Evolutionary conservation across 2,329 filamentous ascomycete genomes (phyloP), one percentile per base, ranked within the genome.

Genomic region (Diaporthe vaccinii): DNA sequence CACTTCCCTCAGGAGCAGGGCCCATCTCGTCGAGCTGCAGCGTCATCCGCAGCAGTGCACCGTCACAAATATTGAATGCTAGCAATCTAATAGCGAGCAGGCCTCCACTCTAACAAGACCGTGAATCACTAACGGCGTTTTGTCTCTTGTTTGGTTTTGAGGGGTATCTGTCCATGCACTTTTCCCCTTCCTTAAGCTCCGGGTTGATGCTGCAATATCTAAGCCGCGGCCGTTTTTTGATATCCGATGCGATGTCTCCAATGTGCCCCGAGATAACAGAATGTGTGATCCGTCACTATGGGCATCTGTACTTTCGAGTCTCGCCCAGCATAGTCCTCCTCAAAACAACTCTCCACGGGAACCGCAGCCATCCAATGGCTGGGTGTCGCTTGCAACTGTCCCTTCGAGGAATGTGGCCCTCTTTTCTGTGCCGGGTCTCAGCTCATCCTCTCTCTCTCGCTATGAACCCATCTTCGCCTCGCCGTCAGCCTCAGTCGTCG

Each of bases 401-500:
- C 28, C 15, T 10, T 41, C 12, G 12, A 6, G 44, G 25, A 3
- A 39, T 39, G 12, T 20, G 25, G 4, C 31, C 14, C n/a, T 20
- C 41, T 20, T 17, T 0, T n/a, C 25, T 31, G 10, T 9, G 25
- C 25, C 61, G 17, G 61, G 25, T 17, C 20, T 22, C 10, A 10
- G 36, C 41, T 9, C 39, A 7, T 34, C 25, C 25, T 65, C 59
- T 28, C n/a, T 67, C 12, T 51, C 44, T 5, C 5, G 44, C 9
- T 67, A 12, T 51, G 10, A 7, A 20, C 44, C 28, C 44, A 25
- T 49, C 44, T 51, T 51, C 12, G 20, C 62, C 62, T 51, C 28
- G 28, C 14, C 61, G 44, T 28, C 4, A 46, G 6, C 22, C 61
- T 87, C 84, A 87, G 67, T 88, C 91, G 78, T 95, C 93, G 65